Base-by-base conservation (phyloP, 2,329 filamentous ascomycete species). In the Aureobasidium mangrovei region DNA sequence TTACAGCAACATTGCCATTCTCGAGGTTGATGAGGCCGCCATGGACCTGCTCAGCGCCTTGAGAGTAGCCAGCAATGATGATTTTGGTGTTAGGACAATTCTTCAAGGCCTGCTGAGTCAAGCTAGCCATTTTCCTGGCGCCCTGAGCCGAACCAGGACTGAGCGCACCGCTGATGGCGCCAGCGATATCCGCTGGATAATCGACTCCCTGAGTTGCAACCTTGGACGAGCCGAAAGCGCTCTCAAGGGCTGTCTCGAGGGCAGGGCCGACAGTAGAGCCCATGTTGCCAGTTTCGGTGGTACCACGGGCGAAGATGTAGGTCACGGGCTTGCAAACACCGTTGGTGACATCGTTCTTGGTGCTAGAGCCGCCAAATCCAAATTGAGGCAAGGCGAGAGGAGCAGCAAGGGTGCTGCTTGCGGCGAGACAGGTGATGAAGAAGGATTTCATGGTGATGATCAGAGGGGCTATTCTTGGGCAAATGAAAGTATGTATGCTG, bases 251-350 rank as follows among this genome's bases (percentile, higher is more conserved):
- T 29, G 36, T 55, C n/a, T 54, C 44, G 4, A 60, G 53, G 28
- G 53, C 53, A 31, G 57, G 57, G 29, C 59, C 59, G 27, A 60
- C 58, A 26, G 54, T 54, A 6, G 49, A 54, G 12, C 58, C 60
- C 51, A 81, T 74, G 59, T 78, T 80, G 29, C 77, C 77, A 0
- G 58, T 32, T 61, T 80, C 76, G 6, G 71, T 74, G 7, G 77
- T 79, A 4, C 77, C 78, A 12, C 78, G 74, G 18, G 78, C 78
- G 57, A 77, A 81, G 58, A 81, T 73, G 47, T 80, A 65, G 3
- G 77, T 79, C 57, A 77, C 71, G 29, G 69, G 61, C 41, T 71
- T 72, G 64, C 74, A 77, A 7, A 54, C 52, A 10, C 58, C 59
- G 39, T 54, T 51, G 33, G 53, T 48, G n/a, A 61, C 39, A 38